phyloP scores from a whole-genome alignment of 78 protist genomes.

The Tieghemostelium lacteum region DNA sequence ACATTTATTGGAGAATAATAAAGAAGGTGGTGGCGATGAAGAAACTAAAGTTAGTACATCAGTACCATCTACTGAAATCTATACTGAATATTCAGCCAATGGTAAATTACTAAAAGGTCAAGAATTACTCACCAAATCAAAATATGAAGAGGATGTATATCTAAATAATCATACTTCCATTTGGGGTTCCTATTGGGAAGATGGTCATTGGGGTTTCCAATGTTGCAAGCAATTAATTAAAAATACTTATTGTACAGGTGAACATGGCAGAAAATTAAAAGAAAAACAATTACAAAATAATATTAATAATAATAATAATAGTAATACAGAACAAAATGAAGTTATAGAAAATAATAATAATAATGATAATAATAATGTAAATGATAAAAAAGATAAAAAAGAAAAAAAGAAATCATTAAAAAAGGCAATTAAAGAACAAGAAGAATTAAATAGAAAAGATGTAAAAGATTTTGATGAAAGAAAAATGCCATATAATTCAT shows the following conservation, averaged over 20 bases:
- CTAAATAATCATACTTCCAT: conserved; percentile 91
- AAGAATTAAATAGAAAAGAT: background rate
- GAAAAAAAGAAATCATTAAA: conserved; percentile 28
- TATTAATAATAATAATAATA: background rate
- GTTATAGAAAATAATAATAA: background rate
- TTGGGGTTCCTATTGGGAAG: conserved; percentile 97
- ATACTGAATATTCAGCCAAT: conserved; percentile 90
- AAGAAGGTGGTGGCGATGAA: conserved; percentile 41
- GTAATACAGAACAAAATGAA: conserved; percentile 5
- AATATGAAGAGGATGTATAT: conserved; percentile 94
- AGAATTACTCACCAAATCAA: conserved; percentile 61
- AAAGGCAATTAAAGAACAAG: conserved; percentile 64
- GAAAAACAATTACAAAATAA: conserved; percentile 8
- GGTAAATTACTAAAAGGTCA: conserved; percentile 91
- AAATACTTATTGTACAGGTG: conserved; percentile 92
- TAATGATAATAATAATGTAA: conserved; percentile 2
- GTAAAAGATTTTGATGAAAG: conserved; percentile 49
- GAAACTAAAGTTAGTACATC: conserved; percentile 14
- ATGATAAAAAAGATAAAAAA: conserved; percentile 10
- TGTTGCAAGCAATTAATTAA: conserved; percentile 89
- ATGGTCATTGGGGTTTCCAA: conserved; percentile 95
- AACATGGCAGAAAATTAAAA: conserved; percentile 82
- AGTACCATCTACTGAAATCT: conserved; percentile 92
- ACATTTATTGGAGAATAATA: conserved; percentile 47
- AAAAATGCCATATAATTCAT: conserved; percentile 65